phyloP scores from a whole-genome alignment of 257 asterid genomes.

The Ocimum tenuiflorum region DNA sequence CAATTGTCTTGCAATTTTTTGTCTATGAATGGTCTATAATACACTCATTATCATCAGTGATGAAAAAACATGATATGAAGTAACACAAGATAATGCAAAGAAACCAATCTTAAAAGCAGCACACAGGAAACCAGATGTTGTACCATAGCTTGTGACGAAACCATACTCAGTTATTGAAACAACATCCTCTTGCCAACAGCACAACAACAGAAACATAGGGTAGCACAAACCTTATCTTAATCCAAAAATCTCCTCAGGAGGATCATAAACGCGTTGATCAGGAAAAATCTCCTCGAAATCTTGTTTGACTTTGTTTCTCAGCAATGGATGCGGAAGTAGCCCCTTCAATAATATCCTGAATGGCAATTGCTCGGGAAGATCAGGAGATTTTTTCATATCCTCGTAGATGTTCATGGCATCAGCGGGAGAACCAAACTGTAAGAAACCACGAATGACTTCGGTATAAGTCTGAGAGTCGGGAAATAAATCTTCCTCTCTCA shows the following conservation, averaged over 20 bases:
- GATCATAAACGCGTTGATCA: slow-evolving; percentile 78
- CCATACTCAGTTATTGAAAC: background rate
- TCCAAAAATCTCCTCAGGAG: slow-evolving; percentile 95
- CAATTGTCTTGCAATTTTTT: background rate
- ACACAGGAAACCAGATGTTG: background rate
- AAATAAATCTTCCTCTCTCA: slow-evolving; percentile 70
- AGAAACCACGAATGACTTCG: slow-evolving; percentile 91
- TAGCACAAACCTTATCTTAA: slow-evolving; percentile 48
- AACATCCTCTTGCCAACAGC: background rate
- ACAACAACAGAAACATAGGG: background rate
- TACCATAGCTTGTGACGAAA: background rate
- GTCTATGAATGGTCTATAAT: background rate
- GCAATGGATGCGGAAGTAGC: slow-evolving; percentile 85
- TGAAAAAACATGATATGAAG: background rate
- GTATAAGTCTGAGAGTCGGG: slow-evolving; percentile 88
- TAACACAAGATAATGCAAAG: background rate
- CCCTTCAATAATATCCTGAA: slow-evolving; percentile 87
- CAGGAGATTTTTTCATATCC: slow-evolving; percentile 90
- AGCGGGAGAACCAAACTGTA: slow-evolving; percentile 88
- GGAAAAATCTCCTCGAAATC: slow-evolving; percentile 92
- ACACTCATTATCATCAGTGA: background rate
- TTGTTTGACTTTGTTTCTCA: slow-evolving; percentile 89
- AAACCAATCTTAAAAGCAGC: background rate
- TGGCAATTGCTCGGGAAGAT: slow-evolving; percentile 83
- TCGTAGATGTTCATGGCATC: slow-evolving; percentile 95